Base-by-base conservation (phyloP, 1,139 yeast species). In the Arxiozyma bovina region DNA sequence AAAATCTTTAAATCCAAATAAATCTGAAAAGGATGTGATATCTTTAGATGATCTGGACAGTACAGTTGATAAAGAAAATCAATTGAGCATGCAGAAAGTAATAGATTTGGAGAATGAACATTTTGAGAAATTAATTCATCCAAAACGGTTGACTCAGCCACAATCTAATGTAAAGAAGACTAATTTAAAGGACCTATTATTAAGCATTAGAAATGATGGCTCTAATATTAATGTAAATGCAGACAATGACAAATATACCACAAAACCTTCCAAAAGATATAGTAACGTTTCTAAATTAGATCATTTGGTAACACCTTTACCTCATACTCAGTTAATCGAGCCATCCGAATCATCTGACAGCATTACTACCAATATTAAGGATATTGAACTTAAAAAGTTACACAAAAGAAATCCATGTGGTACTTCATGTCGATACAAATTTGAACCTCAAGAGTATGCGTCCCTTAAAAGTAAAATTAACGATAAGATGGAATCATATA, bases 221-320 rank as follows among this genome's bases (percentile, higher is more conserved):
- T 23, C 30, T 11, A 25, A 30, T 23, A 23, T 20, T 41, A 30
- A 30, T 3, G 9, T 15, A 15, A 23, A 18, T n/a, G 25, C 20
- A 4, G 49, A 48, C 1, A 34, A 38, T 4, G 53, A 46, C 11
- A 41, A 34, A 43, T 44, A 43, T 50, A 27, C 15, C 6, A 48
- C 40, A 17, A 27, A 25, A 21, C 54, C 59, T 2, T 50, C 52
- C 21, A 54, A 54, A 17, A 54, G 65, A 18, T 45, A 44, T 4
- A 57, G 60, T 46, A 52, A 45, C 1, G 54, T 62, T 4, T 60
- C 65, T 1, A 60, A 58, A 48, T 52, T 58, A 18, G 54, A 55
- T n/a, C 50, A 46, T 11, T 3, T 62, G 17, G 55, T 52, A n/a
- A 50, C 63, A 1, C 67, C 68, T 2, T 54, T 60, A 41, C 66